Evolutionary conservation across 78 protist species (phyloP).

Genomic region (Dictyostelium firmibasis): DNA sequence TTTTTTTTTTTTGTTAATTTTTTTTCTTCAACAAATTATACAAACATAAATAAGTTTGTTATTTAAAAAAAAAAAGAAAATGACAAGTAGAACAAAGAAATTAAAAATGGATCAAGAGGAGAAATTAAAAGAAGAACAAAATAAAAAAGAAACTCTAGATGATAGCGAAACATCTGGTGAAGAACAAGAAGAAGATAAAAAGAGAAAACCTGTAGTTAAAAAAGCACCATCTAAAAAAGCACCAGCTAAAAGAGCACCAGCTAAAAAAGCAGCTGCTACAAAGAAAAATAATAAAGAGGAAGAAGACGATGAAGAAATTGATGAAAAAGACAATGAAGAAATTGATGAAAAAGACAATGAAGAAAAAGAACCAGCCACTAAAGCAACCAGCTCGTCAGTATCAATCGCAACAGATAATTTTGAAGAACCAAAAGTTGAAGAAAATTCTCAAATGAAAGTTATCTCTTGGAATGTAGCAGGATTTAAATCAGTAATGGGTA

Average conservation of each 20-base stretch:
- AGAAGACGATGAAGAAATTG: conserved; percentile 27
- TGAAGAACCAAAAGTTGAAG: conserved; percentile 7
- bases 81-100: neutral
- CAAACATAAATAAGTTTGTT: no score
- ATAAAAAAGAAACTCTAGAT: neutral
- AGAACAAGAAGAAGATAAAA: neutral
- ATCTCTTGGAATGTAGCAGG: conserved; percentile 86
- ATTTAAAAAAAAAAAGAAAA: neutral
- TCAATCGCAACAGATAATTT: neutral
- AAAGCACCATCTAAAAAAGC: neutral
- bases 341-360: neutral
- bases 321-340: neutral
- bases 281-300: neutral
- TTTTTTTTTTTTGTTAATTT: neutral
- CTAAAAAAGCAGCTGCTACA: neutral
- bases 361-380: conserved; percentile 7
- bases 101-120: neutral
- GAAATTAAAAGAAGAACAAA: neutral
- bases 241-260: neutral
- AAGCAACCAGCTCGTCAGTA: neutral
- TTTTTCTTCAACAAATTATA: neutral
- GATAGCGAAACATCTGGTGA: neutral
- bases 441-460: conserved; percentile 58
- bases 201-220: neutral
- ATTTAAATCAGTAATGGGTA: conserved; percentile 5